Evolutionary conservation across 2,329 filamentous ascomycete genomes (phyloP), one percentile per base, ranked within the genome.

Genomic region (Hymenoscyphus occultus): DNA sequence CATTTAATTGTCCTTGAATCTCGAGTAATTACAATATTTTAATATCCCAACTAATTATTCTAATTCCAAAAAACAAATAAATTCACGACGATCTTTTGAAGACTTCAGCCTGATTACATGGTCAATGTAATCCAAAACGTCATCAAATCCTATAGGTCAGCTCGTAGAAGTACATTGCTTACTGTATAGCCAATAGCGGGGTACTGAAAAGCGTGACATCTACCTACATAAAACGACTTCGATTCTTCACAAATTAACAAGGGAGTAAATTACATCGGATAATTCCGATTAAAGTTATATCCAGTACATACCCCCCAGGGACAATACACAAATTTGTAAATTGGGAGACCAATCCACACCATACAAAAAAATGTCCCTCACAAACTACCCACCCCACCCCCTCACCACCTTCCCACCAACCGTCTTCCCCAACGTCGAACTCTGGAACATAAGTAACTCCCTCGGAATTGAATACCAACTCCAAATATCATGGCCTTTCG

Each of bases 391-490:
- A 7, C 40, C 28, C 19, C 28, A 22, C 6, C 19, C 57, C 9
- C 35, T 59, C 1, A 2, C 40, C 35, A 12, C n/a, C 3, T 59
- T 39, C 19, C 57, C 57, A 59, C 14, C 57, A 28, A 59, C 57
- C 12, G 57, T 59, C 6, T 59, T 59, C 19, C 57, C 57, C 6
- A 59, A 59, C 14, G n/a, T 59, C 0, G 57, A 16, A 4, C 13
- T 59, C 1, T 59, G 57, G 57, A 59, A 59, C 19, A 35, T 59
- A 16, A 59, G 39, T 42, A 59, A 59, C 12, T 42, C 22, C 22
- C 22, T 22, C 22, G 57, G 39, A 3, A n/a, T 59, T 6, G 39
- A 59, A 12, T 59, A 59, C 12, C 57, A 59, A 42, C 12, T 59
- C 57, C 57, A 59, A 28, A 42, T 59, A 0, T 59, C 57, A 1